Conservation (phyloP, 192 early-diverging fungal species). For the Mortierella hygrophila region DNA sequence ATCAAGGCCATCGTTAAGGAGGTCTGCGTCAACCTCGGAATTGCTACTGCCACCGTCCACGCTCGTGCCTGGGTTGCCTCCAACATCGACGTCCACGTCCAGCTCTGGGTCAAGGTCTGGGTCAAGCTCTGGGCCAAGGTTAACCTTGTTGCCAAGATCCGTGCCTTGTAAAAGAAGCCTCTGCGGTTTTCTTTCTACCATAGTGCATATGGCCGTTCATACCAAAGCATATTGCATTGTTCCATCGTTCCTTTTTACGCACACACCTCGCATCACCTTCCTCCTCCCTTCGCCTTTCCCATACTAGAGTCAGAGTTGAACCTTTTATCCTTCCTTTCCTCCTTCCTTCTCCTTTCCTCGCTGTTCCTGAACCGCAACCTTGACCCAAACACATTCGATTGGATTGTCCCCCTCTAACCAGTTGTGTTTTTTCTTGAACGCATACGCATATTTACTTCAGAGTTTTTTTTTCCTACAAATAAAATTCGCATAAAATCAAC, state of each 20-base stretch:
- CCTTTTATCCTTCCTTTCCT: background rate
- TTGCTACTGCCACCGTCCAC: slow-evolving; percentile 12
- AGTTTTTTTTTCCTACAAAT: background rate
- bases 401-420: too few relatives aligned
- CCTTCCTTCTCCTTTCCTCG: background rate
- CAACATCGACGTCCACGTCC: slow-evolving; percentile 27
- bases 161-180: slow-evolving; percentile 27
- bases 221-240: background rate
- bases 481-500: background rate
- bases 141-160: background rate
- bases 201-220: background rate
- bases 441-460: background rate
- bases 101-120: slow-evolving; percentile 35
- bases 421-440: too few relatives aligned
- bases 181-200: background rate
- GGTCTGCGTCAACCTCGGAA: slow-evolving; percentile 18
- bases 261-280: background rate
- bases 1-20: slow-evolving; percentile 19
- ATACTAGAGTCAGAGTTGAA: slow-evolving; percentile 17
- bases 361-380: background rate
- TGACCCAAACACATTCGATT: too few relatives aligned
- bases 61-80: slow-evolving; percentile 28
- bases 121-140: slow-evolving; percentile 30
- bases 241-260: background rate
- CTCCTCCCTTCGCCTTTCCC: background rate